A percentile compares a stretch with the other conserved stretches of the same genome.
Conservation (phyloP, 192 early-diverging fungal species). For the Piromyces finnis region DNA sequence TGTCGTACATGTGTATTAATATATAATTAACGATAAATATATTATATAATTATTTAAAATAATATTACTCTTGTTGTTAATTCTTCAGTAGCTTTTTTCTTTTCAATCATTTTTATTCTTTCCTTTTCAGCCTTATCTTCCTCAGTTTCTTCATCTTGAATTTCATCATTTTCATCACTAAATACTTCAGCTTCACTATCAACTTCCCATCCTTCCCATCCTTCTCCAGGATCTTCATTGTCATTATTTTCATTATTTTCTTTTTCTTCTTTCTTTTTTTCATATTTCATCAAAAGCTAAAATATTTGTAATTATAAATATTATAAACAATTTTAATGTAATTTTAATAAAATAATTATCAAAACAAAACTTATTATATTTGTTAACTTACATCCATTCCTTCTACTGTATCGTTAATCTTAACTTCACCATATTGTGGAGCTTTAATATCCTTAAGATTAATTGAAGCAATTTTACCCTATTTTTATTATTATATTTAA, state of each 20-base stretch:
- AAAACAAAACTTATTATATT: too few relatives aligned
- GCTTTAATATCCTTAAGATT: conserved; percentile 41
- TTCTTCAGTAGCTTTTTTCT: conserved; percentile 12
- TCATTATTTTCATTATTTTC: conserved; percentile 5
- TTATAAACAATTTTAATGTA: too few relatives aligned
- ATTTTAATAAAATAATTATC: neutral
- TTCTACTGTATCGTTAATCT: conserved; percentile 46
- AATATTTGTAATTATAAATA: too few relatives aligned
- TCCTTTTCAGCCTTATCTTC: conserved; percentile 6
- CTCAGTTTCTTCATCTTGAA: too few relatives aligned
- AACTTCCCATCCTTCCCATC: conserved; percentile 6
- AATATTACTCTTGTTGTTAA: neutral
- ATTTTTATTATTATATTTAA: too few relatives aligned
- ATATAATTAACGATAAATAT: too few relatives aligned
- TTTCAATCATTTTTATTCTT: conserved; percentile 1
- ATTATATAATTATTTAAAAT: neutral
- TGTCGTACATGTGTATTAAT: too few relatives aligned
- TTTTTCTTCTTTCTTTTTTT: conserved; percentile 13
- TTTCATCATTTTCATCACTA: conserved; percentile 3
- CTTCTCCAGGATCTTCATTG: conserved; percentile 7
- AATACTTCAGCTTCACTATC: conserved; percentile 10
- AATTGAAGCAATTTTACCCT: conserved; percentile 66
- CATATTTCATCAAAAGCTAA: neutral
- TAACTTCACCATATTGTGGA: conserved; percentile 53
- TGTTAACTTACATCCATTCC: conserved; percentile 56